A percentile compares a stretch with the other conserved stretches of the same genome.
Evolutionary conservation across 2,329 filamentous ascomycete genomes (phyloP).

Genomic region (Cladophialophora yegresii): DNA sequence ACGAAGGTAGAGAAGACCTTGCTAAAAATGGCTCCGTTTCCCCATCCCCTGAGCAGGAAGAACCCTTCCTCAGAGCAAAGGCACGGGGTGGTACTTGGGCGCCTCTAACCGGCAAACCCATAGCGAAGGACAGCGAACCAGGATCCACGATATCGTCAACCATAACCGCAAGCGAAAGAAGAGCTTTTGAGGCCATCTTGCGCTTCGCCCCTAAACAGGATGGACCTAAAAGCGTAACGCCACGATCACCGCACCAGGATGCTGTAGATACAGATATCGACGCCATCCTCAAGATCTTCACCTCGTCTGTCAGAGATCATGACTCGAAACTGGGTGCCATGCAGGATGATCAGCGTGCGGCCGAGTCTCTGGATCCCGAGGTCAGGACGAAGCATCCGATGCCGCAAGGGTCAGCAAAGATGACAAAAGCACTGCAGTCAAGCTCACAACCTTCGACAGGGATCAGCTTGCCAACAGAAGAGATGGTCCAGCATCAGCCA

Average conservation of each 20-base stretch:
- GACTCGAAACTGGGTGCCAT: conserved; percentile 1
- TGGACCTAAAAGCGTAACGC: conserved; percentile 8
- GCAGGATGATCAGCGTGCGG: not conserved
- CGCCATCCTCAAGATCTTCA: conserved; percentile 26
- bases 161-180: conserved; percentile 31
- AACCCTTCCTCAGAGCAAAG: not conserved
- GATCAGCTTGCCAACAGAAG: no score
- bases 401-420: not conserved
- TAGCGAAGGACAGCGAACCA: not conserved
- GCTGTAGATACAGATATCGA: conserved; percentile 23
- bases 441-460: no score
- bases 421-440: not conserved
- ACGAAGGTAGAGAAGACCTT: not conserved
- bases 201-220: conserved; percentile 22
- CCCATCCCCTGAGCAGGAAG: not conserved
- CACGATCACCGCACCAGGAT: conserved; percentile 8
- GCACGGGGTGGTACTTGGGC: not conserved
- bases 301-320: conserved; percentile 16
- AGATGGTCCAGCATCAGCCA: no score
- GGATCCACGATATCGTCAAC: conserved; percentile 23
- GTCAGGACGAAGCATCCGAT: not conserved
- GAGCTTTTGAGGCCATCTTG: conserved; percentile 31
- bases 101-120: not conserved
- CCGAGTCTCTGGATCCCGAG: not conserved
- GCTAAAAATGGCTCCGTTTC: not conserved